These are phyloP conservation scores for Trametes cubensis DNA, from an alignment of 768 basidiomycete species.

Conservation along the genomic window DNA sequence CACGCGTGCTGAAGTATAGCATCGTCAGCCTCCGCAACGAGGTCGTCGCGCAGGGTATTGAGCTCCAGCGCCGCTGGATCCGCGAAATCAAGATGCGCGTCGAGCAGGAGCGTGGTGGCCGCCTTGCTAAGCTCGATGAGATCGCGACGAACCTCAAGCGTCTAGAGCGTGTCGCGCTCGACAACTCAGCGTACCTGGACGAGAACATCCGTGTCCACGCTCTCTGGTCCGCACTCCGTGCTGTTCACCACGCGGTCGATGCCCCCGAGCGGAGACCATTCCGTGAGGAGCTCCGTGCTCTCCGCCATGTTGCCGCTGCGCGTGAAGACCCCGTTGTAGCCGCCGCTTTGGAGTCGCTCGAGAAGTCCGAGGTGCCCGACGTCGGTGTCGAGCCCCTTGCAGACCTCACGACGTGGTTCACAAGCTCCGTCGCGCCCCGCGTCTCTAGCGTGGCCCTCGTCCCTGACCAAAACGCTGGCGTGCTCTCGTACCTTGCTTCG, in stretches of 20 bases:
- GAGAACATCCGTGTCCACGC: slow-evolving; percentile 92
- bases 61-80: slow-evolving; percentile 96
- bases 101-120: slow-evolving; percentile 94
- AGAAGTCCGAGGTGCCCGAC: slow-evolving; percentile 73
- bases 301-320: slow-evolving; percentile 72
- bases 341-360: slow-evolving; percentile 69
- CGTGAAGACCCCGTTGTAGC: slow-evolving; percentile 70
- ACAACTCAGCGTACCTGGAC: slow-evolving; percentile 88
- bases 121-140: slow-evolving; percentile 92
- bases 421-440: slow-evolving; percentile 76
- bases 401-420: slow-evolving; percentile 91
- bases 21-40: slow-evolving; percentile 80
- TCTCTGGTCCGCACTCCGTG: slow-evolving; percentile 91
- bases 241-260: slow-evolving; percentile 65
- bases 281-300: slow-evolving; percentile 83
- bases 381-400: slow-evolving; percentile 86
- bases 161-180: slow-evolving; percentile 86
- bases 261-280: slow-evolving; percentile 78
- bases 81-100: slow-evolving; percentile 94
- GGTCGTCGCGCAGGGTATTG: slow-evolving; percentile 95
- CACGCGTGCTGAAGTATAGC: not conserved
- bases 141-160: slow-evolving; percentile 88
- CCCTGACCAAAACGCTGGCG: slow-evolving; percentile 86
- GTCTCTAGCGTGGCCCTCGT: slow-evolving; percentile 90
- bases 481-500: slow-evolving; percentile 86